phyloP scores from a whole-genome alignment of 2,329 filamentous ascomycete species.

The Trichoderma lentiforme region DNA sequence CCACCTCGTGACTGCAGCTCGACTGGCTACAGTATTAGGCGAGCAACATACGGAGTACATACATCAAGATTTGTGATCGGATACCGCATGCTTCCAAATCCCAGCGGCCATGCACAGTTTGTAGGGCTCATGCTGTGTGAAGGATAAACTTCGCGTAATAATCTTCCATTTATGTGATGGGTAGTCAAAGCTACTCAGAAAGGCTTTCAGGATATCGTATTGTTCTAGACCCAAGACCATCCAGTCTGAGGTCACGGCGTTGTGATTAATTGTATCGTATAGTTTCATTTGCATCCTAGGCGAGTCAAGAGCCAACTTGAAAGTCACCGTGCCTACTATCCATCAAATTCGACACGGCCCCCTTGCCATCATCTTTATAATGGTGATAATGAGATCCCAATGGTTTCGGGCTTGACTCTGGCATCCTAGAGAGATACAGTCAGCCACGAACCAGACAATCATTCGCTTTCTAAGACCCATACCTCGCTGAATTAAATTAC shows the following conservation, averaged over 20 bases:
- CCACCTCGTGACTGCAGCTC: not conserved
- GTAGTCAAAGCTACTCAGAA: not conserved
- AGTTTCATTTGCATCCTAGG: not conserved
- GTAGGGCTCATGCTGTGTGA: not conserved
- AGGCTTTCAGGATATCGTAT: not conserved
- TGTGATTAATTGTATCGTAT: not conserved
- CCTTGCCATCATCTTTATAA: not conserved
- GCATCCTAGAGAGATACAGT: conserved; percentile 13
- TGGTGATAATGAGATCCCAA: not conserved
- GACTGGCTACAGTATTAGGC: not conserved
- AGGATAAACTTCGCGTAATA: not conserved
- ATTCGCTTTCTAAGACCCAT: not conserved
- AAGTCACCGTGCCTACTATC: not conserved
- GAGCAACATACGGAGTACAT: not conserved
- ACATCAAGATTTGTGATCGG: not conserved
- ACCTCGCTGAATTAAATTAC: conserved; percentile 15
- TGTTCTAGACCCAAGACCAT: not conserved
- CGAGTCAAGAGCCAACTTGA: not conserved
- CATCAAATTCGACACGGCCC: not conserved
- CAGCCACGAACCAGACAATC: not conserved
- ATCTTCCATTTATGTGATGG: not conserved
- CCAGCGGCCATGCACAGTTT: not conserved
- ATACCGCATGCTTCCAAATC: not conserved
- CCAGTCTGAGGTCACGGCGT: not conserved
- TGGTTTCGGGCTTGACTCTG: not conserved